Percentiles rank a stretch among this genome's conserved stretches.
These are phyloP conservation scores for Scenedesmus sp. DNA, from an alignment of 163 green algal species.

Conservation along the genomic window DNA sequence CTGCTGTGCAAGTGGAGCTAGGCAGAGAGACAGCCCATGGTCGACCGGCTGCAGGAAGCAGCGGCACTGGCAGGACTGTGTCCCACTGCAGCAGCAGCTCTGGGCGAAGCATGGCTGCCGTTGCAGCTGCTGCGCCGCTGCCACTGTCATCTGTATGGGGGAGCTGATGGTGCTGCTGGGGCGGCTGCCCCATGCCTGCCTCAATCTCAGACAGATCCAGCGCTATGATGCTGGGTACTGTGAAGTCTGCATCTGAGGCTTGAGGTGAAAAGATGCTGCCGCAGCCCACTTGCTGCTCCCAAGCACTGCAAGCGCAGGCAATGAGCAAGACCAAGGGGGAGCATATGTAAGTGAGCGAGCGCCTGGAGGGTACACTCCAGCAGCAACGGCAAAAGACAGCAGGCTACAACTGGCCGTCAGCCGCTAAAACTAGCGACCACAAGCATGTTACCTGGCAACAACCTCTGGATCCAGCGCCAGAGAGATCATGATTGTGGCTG, in stretches of 20 bases:
- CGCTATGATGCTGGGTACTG: not conserved
- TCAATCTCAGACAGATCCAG: not conserved
- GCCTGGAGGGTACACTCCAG: not conserved
- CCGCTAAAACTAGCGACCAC: too few species aligned
- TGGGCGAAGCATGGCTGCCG: not conserved
- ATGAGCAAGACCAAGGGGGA: not conserved
- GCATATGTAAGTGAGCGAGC: not conserved
- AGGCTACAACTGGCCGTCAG: not conserved
- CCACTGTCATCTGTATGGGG: not conserved
- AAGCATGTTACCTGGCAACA: conserved; percentile 5
- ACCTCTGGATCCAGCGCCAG: conserved; percentile 1
- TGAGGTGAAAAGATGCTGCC: conserved; percentile 12
- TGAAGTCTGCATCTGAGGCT: not conserved
- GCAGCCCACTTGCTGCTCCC: conserved; percentile 14
- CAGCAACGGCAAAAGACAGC: not conserved
- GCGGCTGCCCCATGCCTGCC: not conserved
- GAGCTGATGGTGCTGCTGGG: conserved; percentile 5
- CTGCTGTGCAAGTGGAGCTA: not conserved
- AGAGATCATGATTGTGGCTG: not conserved
- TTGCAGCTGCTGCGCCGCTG: not conserved
- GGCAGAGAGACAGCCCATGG: not conserved
- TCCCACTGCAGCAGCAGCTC: not conserved
- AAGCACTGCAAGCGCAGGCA: conserved; percentile 14
- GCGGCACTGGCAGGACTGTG: not conserved
- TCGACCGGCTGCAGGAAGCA: conserved; percentile 3